Conservation (phyloP, 148 eudicot genomes). For the Limonium bicolor region DNA sequence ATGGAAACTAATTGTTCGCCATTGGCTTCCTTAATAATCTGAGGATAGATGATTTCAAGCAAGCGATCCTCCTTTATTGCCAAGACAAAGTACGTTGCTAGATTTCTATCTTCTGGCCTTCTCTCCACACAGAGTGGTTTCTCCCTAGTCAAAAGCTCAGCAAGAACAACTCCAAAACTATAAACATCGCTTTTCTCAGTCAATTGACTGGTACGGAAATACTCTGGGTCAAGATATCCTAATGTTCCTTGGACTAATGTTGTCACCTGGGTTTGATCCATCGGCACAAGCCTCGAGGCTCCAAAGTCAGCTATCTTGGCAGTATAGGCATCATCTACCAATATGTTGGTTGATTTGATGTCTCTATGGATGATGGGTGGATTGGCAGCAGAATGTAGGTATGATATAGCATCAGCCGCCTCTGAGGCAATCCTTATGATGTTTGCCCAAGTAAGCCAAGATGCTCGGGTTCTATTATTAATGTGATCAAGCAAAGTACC, state of each 20-base stretch:
- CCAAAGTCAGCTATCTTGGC: conserved; percentile 13
- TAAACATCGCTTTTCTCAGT: conserved; percentile 21
- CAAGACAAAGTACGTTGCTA: conserved; percentile 12
- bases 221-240: conserved; percentile 21
- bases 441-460: conserved; percentile 5
- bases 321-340: conserved; percentile 9
- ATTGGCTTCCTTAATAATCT: conserved; percentile 2
- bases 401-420: conserved; percentile 16
- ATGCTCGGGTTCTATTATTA: neutral
- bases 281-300: conserved; percentile 9
- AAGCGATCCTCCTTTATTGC: neutral
- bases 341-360: conserved; percentile 8
- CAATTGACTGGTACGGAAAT: neutral
- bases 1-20: neutral
- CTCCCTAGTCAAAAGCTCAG: conserved; percentile 10
- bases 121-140: conserved; percentile 3
- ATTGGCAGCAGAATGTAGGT: conserved; percentile 16
- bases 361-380: conserved; percentile 16
- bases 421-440: conserved; percentile 12
- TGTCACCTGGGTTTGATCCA: neutral
- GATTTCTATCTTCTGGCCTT: neutral
- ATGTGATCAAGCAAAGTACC: conserved; percentile 5
- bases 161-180: conserved; percentile 13
- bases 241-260: conserved; percentile 11
- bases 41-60: conserved; percentile 11